Evolutionary conservation across 192 early-diverging fungal genomes (phyloP).

Genomic region (Spizellomyces punctatus): DNA sequence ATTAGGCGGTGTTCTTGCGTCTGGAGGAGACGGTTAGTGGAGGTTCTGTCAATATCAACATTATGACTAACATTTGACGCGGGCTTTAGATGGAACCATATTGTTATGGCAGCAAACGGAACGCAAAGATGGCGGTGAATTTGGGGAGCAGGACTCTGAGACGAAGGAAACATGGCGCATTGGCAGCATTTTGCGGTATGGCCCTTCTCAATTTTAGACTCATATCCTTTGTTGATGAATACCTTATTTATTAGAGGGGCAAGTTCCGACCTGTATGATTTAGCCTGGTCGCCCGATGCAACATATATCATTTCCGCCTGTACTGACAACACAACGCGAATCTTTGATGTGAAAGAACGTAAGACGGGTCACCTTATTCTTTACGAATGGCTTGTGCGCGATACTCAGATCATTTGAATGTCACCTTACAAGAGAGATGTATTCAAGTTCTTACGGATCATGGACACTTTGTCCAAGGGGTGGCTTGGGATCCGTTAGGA

Average conservation of each 20-base stretch:
- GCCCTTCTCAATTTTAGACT: neutral
- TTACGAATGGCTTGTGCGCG: neutral
- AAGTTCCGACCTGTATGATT: slow-evolving; percentile 83
- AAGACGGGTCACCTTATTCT: slow-evolving; percentile 16
- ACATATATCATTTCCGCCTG: slow-evolving; percentile 80
- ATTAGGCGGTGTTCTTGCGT: slow-evolving; percentile 63
- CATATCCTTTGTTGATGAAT: no score
- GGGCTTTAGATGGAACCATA: slow-evolving; percentile 73
- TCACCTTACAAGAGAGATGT: slow-evolving; percentile 53
- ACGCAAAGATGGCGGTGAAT: slow-evolving; percentile 41
- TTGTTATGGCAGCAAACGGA: slow-evolving; percentile 82
- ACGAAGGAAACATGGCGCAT: slow-evolving; percentile 78
- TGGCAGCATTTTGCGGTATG: slow-evolving; percentile 64
- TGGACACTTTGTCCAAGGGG: slow-evolving; percentile 93
- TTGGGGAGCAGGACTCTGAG: slow-evolving; percentile 49
- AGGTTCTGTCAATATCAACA: neutral
- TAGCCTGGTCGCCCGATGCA: slow-evolving; percentile 92
- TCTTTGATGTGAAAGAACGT: slow-evolving; percentile 82
- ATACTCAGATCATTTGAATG: no score
- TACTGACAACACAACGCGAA: slow-evolving; percentile 83
- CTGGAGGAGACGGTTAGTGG: slow-evolving; percentile 79
- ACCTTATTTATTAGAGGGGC: slow-evolving; percentile 56
- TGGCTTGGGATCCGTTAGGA: slow-evolving; percentile 91
- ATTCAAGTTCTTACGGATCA: slow-evolving; percentile 76
- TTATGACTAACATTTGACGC: slow-evolving; percentile 14